These are phyloP conservation scores for Wickerhamomyces sydowiorum DNA, from an alignment of 805 yeast genomes.

Conservation along the genomic window DNA sequence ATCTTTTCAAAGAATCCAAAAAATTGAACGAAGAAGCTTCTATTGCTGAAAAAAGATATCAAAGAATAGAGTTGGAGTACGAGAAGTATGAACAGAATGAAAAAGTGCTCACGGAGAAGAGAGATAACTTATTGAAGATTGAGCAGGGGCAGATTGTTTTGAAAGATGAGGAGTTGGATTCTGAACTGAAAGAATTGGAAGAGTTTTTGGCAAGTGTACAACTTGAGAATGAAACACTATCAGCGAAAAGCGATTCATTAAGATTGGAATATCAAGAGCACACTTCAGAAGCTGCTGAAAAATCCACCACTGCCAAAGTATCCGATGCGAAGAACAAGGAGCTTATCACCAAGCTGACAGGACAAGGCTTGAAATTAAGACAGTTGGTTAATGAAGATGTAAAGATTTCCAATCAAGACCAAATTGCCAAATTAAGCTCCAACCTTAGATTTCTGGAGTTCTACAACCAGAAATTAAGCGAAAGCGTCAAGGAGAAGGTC, in stretches of 20 bases:
- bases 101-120: constrained; percentile 3
- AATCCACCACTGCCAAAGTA: constrained; percentile 23
- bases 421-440: constrained; percentile 3
- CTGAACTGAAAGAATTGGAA: constrained; percentile 21
- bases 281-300: constrained; percentile 44
- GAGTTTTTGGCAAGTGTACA: constrained; percentile 28
- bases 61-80: constrained; percentile 16
- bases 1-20: constrained; percentile 27
- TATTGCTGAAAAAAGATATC: constrained; percentile 13
- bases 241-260: constrained; percentile 24
- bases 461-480: constrained; percentile 11
- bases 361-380: constrained; percentile 28
- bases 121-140: constrained; percentile 1
- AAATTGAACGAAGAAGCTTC: constrained; percentile 13
- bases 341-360: constrained; percentile 26
- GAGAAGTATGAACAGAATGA: constrained; percentile 11
- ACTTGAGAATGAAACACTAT: constrained; percentile 37
- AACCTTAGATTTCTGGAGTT: constrained; percentile 14
- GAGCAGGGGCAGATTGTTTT: constrained; percentile 20
- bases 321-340: constrained; percentile 20
- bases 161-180: constrained; percentile 26
- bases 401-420: constrained; percentile 1
- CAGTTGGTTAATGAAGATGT: constrained; percentile 8
- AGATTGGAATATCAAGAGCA: constrained; percentile 37
- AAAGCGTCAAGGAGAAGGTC: constrained; percentile 17